Conservation (phyloP, 2,329 filamentous ascomycete genomes). For the Passalora sequoiae region DNA sequence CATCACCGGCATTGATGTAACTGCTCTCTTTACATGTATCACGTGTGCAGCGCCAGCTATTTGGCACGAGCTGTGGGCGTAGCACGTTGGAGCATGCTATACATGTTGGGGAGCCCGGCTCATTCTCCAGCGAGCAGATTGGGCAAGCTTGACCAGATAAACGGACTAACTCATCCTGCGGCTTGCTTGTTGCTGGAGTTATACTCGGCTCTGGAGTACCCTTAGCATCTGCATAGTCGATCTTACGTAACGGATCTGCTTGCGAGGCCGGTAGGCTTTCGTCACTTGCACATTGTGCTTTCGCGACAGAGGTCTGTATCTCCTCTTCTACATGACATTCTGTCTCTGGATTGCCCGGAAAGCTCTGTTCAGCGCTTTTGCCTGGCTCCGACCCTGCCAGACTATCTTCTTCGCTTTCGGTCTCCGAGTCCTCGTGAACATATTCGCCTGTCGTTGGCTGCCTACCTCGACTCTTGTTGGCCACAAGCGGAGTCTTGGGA, state of each 20-base stretch:
- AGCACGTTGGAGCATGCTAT: conserved; percentile 67
- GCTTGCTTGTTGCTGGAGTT: neutral
- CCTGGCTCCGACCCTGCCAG: neutral
- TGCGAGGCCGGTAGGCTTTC: conserved; percentile 3
- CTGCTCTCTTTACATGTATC: conserved; percentile 49
- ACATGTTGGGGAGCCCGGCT: conserved; percentile 54
- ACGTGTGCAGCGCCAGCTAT: conserved; percentile 61
- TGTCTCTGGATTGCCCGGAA: conserved; percentile 12
- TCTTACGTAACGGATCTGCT: conserved; percentile 9
- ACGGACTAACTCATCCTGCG: too few relatives aligned
- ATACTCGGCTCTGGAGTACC: neutral
- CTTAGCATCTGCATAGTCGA: conserved; percentile 5
- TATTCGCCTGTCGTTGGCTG: conserved; percentile 4
- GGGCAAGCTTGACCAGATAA: conserved; percentile 37
- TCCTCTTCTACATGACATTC: conserved; percentile 11
- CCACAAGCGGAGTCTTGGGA: conserved; percentile 1
- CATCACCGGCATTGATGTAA: conserved; percentile 67
- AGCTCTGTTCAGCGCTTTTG: neutral
- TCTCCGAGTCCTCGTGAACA: conserved; percentile 24
- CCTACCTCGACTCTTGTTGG: neutral
- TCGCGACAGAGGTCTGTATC: neutral
- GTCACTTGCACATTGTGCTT: neutral
- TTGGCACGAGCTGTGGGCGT: conserved; percentile 47
- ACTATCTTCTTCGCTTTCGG: conserved; percentile 26
- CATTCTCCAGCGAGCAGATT: conserved; percentile 65